Conservation (phyloP, 2,329 filamentous ascomycete species). For the Colletotrichum sp. region DNA sequence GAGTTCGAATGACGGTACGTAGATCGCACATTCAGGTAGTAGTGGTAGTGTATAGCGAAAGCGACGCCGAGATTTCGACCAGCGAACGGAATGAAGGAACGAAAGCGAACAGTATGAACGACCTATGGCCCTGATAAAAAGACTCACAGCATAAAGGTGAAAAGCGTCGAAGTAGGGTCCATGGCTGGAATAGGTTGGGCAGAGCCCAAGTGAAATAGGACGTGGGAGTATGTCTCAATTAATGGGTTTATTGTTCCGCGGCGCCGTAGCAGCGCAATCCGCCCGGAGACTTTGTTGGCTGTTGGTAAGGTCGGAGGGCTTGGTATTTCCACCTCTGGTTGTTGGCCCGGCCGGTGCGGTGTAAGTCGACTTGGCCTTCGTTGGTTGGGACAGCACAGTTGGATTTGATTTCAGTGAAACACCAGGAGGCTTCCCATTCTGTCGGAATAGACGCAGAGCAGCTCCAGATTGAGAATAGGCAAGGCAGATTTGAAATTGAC, state of each 20-base stretch:
- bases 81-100: slow-evolving; percentile 19
- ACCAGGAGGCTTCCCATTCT: slow-evolving; percentile 23
- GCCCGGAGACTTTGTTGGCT: neutral
- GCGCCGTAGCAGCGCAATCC: neutral
- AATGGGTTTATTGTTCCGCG: neutral
- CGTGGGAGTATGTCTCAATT: neutral
- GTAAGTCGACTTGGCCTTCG: slow-evolving; percentile 17
- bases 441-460: slow-evolving; percentile 32
- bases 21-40: neutral
- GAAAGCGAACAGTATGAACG: slow-evolving; percentile 23
- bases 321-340: neutral
- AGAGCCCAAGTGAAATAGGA: slow-evolving; percentile 7
- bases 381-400: slow-evolving; percentile 7
- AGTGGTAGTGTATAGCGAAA: neutral
- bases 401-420: slow-evolving; percentile 19
- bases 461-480: neutral
- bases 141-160: slow-evolving; percentile 57
- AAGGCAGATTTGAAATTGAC: slow-evolving; percentile 26
- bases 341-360: slow-evolving; percentile 7
- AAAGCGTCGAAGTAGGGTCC: slow-evolving; percentile 55
- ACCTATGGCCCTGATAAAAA: slow-evolving; percentile 34
- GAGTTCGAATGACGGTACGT: neutral
- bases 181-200: slow-evolving; percentile 35
- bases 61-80: slow-evolving; percentile 13
- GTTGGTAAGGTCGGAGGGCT: neutral